Evolutionary conservation across 768 basidiomycete genomes (phyloP), one percentile per base, ranked within the genome.

Genomic region (Mycena capillaripes): DNA sequence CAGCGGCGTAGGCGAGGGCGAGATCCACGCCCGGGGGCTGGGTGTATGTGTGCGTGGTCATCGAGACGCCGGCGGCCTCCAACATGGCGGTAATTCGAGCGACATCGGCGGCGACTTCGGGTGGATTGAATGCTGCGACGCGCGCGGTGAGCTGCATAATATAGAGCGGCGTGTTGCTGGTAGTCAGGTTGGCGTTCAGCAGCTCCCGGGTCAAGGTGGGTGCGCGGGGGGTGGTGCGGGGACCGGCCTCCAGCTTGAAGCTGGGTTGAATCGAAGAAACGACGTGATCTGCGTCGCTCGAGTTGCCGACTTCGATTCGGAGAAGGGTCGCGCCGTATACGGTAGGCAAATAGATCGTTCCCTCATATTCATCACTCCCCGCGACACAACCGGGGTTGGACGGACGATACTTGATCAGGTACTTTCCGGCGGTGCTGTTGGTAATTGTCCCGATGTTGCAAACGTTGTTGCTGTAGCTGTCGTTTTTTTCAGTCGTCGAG

Each of bases 261-360:
- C 12, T 4, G 16, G 70, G 70, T 32, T 72, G 60, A n/a, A 72
- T 42, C 21, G 44, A 40, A 17, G 38, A 19, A 1, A 50, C 56
- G 11, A 72, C 60, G 36, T 62, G 12, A 36, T 56, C 40, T 27
- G 38, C 38, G 32, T 72, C 71, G 59, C 8, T 63, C 16, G 58
- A 6, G 71, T 68, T 63, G 60, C 3, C 7, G 27, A 68, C 66
- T 27, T 67, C 53, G 19, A 67, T 69, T 21, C 71, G 66, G 30
- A 67, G 60, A 38, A 68, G 66, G 1, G 56, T 40, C 10, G 34
- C 32, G 16, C 65, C 71, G 36, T 72, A 69, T 0, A 40, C 34
- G 2, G 71, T 72, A 14, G 71, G 71, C n/a, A 72, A 42, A 40
- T 67, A 67, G 52, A 68, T 63, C 29, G 52, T 62, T 34, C 71